Evolutionary conservation across 1,284 basidiomycete genomes (phyloP), one percentile per base, ranked within the genome.

Genomic region (Cystobasidium slooffiae): DNA sequence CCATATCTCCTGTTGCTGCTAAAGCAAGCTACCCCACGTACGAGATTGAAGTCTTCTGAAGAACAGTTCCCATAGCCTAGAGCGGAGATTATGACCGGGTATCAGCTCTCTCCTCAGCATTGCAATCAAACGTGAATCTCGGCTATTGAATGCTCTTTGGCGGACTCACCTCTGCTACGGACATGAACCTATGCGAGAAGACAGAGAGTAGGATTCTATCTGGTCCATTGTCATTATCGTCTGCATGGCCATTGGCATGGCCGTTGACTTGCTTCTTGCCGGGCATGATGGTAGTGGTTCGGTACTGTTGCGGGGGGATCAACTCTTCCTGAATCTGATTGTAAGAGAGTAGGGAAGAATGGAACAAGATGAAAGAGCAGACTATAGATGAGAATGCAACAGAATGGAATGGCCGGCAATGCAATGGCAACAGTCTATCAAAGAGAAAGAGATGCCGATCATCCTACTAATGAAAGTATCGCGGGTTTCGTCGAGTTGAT

Each of bases 181-280:
- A 90, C 91, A 94, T 94, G 85, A 94, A 94, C 68, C 93, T 89
- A 80, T 95, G 94, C 31, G 92, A 91, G 79, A 95, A 95, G 41
- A 96, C 87, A 0, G 92, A 93, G 69, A 96, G 86, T 47, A 94
- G 84, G 78, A 96, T 93, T 0, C 93, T 92, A 81, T 96, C 93
- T 3, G 76, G 65, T n/a, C 63, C 69, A 44, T 63, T 61, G 6
- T 47, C 20, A n/a, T 55, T 51, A 24, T 53, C 37, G 20, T 53
- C 41, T 9, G 6, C 44, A 56, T 43, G 31, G 56, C 56, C 39
- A 14, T 39, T 20, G 7, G 37, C 43, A 31, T 9, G 14, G n/a
- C 46, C n/a, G 46, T n/a, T n/a, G 39, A 39, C 56, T 41, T 59
- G 18, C 37, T 41, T 39, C 37, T 43, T 18, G 56, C 56, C 56